These are phyloP conservation scores for Paramecium octaurelia DNA, from an alignment of 73 alveolate species.

Conservation along the genomic window DNA sequence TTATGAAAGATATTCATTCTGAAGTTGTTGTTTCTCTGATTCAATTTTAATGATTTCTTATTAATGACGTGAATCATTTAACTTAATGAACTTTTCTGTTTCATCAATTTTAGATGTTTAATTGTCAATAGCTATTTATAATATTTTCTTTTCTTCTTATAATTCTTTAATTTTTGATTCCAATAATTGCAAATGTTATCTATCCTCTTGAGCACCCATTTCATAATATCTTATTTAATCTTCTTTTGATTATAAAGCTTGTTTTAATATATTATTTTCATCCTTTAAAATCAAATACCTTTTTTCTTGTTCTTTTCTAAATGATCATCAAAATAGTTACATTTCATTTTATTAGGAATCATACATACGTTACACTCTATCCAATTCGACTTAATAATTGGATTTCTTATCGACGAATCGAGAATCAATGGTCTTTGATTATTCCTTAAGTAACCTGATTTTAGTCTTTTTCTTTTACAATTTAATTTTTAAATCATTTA, in stretches of 20 bases:
- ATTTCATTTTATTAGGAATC: not conserved
- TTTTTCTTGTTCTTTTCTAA: slow-evolving; percentile 21
- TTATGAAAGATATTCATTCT: not conserved
- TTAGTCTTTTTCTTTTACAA: not conserved
- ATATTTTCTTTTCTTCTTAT: slow-evolving; percentile 2
- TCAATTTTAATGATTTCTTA: not conserved
- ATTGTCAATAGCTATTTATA: slow-evolving; percentile 18
- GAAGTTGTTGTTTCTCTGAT: not conserved
- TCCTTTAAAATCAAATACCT: not conserved
- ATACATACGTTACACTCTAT: not conserved
- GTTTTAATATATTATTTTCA: not conserved
- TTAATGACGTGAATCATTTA: not conserved
- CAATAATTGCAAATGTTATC: not conserved
- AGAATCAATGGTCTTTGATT: not conserved
- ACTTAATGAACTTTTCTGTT: not conserved
- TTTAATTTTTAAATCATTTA: not conserved
- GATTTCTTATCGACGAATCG: not conserved
- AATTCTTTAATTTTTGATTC: not conserved
- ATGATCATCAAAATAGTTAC: not conserved
- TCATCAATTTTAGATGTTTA: not conserved
- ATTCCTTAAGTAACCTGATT: not conserved
- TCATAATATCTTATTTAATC: slow-evolving; percentile 5
- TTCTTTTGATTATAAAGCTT: not conserved
- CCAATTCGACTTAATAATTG: not conserved
- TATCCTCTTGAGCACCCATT: not conserved